Percentiles rank a stretch among this genome's conserved stretches.
Conservation (phyloP, 148 eudicot species). For the Limonium bicolor region DNA sequence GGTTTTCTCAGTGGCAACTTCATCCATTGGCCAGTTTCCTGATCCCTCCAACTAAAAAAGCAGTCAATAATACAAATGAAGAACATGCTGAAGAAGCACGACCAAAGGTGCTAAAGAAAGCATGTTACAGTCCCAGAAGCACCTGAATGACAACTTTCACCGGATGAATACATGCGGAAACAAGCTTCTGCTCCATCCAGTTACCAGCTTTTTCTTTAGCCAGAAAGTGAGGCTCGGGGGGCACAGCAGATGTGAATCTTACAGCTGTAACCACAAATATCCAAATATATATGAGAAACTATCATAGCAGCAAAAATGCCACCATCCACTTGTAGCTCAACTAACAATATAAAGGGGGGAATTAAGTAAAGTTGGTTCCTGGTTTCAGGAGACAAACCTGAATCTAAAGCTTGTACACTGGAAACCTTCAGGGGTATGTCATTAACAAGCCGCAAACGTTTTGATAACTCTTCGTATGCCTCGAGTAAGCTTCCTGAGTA, state of each 20-base stretch:
- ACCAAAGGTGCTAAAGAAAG: no score
- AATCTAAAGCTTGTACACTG: slow-evolving; percentile 78
- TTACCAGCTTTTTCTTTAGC: slow-evolving; percentile 27
- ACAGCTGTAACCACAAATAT: slow-evolving; percentile 67
- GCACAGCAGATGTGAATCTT: slow-evolving; percentile 79
- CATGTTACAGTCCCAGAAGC: neutral
- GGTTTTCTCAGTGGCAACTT: slow-evolving; percentile 77
- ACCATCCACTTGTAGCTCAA: no score
- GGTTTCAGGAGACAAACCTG: slow-evolving; percentile 73
- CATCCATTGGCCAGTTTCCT: slow-evolving; percentile 97
- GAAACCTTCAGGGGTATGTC: slow-evolving; percentile 82
- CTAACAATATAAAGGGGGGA: no score
- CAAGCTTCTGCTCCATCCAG: slow-evolving; percentile 26
- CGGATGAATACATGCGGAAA: slow-evolving; percentile 59
- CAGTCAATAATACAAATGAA: no score
- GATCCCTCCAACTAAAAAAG: no score
- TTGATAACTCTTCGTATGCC: slow-evolving; percentile 54
- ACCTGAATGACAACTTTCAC: slow-evolving; percentile 90
- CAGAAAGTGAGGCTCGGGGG: slow-evolving; percentile 73
- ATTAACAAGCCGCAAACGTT: slow-evolving; percentile 55
- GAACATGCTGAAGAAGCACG: no score
- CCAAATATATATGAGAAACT: no score
- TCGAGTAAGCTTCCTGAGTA: slow-evolving; percentile 35
- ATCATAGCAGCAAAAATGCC: no score
- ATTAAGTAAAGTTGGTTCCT: no score